phyloP scores from a whole-genome alignment of 169 alveolate species.

The Plasmodium falciparum region DNA sequence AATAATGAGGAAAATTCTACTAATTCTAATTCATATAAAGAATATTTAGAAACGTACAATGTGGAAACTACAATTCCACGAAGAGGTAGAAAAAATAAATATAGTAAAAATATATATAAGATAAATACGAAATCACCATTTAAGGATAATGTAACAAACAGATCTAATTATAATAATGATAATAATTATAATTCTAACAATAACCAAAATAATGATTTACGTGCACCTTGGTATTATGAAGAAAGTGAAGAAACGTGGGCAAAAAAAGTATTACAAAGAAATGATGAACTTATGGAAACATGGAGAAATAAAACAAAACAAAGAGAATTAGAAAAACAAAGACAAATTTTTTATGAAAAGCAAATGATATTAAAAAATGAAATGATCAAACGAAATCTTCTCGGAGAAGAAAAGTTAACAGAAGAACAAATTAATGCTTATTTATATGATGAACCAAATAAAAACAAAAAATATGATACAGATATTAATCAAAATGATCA shows the following conservation, averaged over 20 bases:
- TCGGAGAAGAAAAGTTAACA: slow-evolving; percentile 74
- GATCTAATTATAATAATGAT: background rate
- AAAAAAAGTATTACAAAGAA: slow-evolving; percentile 77
- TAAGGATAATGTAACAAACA: slow-evolving; percentile 2
- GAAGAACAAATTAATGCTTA: slow-evolving; percentile 79
- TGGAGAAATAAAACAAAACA: slow-evolving; percentile 80
- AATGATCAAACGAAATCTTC: slow-evolving; percentile 52
- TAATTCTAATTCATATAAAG: background rate
- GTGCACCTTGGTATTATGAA: slow-evolving; percentile 49
- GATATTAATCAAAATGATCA: background rate
- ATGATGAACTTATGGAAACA: slow-evolving; percentile 80
- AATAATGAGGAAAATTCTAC: background rate
- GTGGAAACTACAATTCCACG: background rate
- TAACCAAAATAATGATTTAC: slow-evolving; percentile 22
- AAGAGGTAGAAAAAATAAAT: slow-evolving; percentile 50
- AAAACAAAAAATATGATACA: slow-evolving; percentile 8
- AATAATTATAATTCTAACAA: slow-evolving; percentile 14
- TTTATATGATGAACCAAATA: slow-evolving; percentile 67
- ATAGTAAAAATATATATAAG: background rate
- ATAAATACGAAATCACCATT: slow-evolving; percentile 12
- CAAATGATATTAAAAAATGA: slow-evolving; percentile 72
- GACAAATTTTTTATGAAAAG: slow-evolving; percentile 70
- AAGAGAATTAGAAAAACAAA: slow-evolving; percentile 73
- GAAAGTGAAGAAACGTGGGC: slow-evolving; percentile 81
- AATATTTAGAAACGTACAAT: background rate